These are phyloP conservation scores for Mycosphaerelloides madeirae DNA, from an alignment of 2,329 filamentous ascomycete species.

Conservation along the genomic window DNA sequence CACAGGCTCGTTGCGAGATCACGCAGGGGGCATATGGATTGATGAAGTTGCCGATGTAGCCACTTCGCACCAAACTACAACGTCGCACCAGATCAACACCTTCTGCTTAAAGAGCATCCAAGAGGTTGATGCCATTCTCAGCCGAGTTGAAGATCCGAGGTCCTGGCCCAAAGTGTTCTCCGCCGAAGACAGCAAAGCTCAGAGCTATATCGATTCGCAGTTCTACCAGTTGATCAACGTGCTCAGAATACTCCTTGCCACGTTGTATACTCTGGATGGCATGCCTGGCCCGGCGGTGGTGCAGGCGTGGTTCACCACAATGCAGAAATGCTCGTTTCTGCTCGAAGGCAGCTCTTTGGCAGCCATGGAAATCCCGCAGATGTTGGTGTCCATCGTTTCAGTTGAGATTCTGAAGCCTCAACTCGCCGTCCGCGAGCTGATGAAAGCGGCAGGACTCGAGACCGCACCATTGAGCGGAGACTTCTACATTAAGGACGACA, in stretches of 20 bases:
- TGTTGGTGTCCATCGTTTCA: slow-evolving; percentile 65
- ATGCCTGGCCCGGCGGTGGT: slow-evolving; percentile 45
- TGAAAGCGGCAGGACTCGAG: slow-evolving; percentile 16
- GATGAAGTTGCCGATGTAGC: slow-evolving; percentile 16
- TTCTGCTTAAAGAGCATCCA: slow-evolving; percentile 19
- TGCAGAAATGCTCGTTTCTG: slow-evolving; percentile 66
- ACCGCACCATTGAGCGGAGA: slow-evolving; percentile 6
- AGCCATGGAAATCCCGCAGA: slow-evolving; percentile 52
- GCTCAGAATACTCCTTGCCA: slow-evolving; percentile 51
- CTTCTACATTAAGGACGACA: slow-evolving; percentile 62
- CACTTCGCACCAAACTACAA: too few relatives aligned
- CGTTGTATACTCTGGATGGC: slow-evolving; percentile 31
- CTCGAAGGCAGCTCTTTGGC: slow-evolving; percentile 44
- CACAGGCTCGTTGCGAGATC: slow-evolving; percentile 7
- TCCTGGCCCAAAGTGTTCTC: slow-evolving; percentile 22
- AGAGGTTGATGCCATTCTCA: slow-evolving; percentile 14
- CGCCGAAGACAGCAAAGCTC: slow-evolving; percentile 24
- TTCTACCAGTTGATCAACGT: slow-evolving; percentile 67
- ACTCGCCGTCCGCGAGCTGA: slow-evolving; percentile 52
- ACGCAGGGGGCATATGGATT: slow-evolving; percentile 17
- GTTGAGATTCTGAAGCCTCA: slow-evolving; percentile 67
- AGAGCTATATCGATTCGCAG: slow-evolving; percentile 59
- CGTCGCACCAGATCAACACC: slow-evolving; percentile 6
- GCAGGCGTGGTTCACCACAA: slow-evolving; percentile 69
- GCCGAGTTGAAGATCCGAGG: slow-evolving; percentile 31